Evolutionary conservation across 257 asterid species (phyloP).

Genomic region (Penstemon eatonii): DNA sequence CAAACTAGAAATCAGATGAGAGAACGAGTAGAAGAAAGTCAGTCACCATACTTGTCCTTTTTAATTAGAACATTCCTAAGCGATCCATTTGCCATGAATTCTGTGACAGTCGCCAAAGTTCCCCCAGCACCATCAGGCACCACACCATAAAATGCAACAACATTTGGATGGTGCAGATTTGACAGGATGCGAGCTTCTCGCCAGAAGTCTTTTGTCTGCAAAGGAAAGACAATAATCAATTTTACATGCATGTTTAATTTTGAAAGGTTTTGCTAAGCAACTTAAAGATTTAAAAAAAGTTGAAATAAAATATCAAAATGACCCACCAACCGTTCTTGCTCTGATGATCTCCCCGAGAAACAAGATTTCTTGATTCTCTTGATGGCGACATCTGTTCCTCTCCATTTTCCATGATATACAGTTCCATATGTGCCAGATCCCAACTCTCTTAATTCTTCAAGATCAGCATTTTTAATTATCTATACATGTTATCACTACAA

Average conservation of each 20-base stretch:
- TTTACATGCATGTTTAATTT: constrained; percentile 16
- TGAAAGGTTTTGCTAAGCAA: constrained; percentile 13
- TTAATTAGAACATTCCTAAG: constrained; percentile 56
- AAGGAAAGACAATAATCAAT: constrained; percentile 20
- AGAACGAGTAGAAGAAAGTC: constrained; percentile 21
- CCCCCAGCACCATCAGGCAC: constrained; percentile 85
- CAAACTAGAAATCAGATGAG: constrained; percentile 22
- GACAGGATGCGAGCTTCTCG: constrained; percentile 72
- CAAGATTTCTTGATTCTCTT: constrained; percentile 66
- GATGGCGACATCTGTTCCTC: constrained; percentile 83
- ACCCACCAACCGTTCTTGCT: constrained; percentile 73
- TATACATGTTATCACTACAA: constrained; percentile 25
- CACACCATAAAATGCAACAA: constrained; percentile 81
- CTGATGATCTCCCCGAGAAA: constrained; percentile 67
- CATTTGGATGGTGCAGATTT: constrained; percentile 76
- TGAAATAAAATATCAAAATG: constrained; percentile 24
- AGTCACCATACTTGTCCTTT: constrained; percentile 57
- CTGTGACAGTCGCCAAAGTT: constrained; percentile 74
- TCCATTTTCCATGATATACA: constrained; percentile 79
- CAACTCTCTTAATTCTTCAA: constrained; percentile 72
- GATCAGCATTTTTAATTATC: constrained; percentile 80
- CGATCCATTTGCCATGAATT: constrained; percentile 79
- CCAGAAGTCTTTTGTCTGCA: constrained; percentile 75
- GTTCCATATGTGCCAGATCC: constrained; percentile 89
- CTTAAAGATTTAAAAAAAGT: background rate